Base-by-base conservation (phyloP, 768 basidiomycete genomes). In the Tricholoma bakamatsutake region DNA sequence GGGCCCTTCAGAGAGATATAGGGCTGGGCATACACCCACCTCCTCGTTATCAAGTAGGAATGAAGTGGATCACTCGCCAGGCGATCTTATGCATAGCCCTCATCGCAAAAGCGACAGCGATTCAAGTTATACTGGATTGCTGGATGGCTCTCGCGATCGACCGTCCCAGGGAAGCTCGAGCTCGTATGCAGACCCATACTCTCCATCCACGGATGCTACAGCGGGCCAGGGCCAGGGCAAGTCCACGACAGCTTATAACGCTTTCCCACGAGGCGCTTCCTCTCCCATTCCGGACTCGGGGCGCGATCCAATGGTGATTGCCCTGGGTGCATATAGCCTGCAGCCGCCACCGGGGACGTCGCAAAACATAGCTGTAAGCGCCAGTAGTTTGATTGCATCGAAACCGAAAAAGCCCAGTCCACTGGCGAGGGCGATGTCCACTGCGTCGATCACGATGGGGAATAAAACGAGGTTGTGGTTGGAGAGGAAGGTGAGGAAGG, bases 1-100 rank as follows among this genome's bases (percentile, higher is more conserved):
- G 79, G 79, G 79, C 2, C 73, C 76, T 11, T 2, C 1, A 13
- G 18, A 2, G 31, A 33, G 8, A 11, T 4, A 37, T 5, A 8
- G 37, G 12, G 5, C 42, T 1, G 42, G 39, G 13, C 52, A 53
- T 24, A 17, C 37, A 4, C 52, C 52, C 10, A 30, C 4, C 5
- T 8, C 52, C 1, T 40, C 28, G 8, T 30, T 17, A 6, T 28
- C 39, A 17, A 30, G 39, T 6, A 13, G 15, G 6, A 31, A 17
- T 10, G 46, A 27, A 13, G 24, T 13, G 5, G 43, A 24, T 40
- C 39, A n/a, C 12, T 21, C 1, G 7, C 7, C 21, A 12, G 13
- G 24, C 4, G 12, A 1, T 27, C 4, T 2, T 30, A 3, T 5
- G 13, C 27, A 30, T 7, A 30, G 45, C 2, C n/a, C 50, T 27